Conservation (phyloP, 768 basidiomycete genomes). For the Rhizopogon roseolus region DNA sequence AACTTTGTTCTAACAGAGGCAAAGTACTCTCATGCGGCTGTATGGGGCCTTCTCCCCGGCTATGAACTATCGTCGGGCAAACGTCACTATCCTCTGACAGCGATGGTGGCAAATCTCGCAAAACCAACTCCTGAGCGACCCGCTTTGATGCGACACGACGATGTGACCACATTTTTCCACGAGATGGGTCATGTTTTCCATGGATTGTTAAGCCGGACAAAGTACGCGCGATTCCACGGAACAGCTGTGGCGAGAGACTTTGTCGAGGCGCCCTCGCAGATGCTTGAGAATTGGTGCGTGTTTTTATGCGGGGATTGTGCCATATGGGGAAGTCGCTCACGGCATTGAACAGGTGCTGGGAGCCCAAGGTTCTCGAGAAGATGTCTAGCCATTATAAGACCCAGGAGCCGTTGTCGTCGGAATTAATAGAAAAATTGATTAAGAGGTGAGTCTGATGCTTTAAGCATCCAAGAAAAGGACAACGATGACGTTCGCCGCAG, state of each 20-base stretch:
- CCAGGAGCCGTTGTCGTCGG: constrained; percentile 61
- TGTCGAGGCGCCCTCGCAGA: constrained; percentile 88
- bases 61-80: constrained; percentile 51
- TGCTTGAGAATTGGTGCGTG: constrained; percentile 83
- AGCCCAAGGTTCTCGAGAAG: constrained; percentile 65
- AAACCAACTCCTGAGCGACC: constrained; percentile 79
- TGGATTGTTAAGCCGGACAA: constrained; percentile 63
- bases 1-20: constrained; percentile 35
- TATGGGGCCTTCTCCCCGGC: constrained; percentile 73
- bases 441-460: constrained; percentile 48
- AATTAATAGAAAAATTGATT: constrained; percentile 76
- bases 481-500: constrained; percentile 22
- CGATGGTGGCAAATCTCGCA: constrained; percentile 90
- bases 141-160: constrained; percentile 82
- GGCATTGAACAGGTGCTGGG: constrained; percentile 59
- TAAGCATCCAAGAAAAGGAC: not conserved
- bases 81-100: constrained; percentile 67
- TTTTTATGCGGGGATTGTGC: not conserved
- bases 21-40: constrained; percentile 86
- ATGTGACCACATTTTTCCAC: constrained; percentile 90
- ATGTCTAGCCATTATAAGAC: constrained; percentile 79
- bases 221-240: constrained; percentile 77
- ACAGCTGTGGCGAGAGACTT: constrained; percentile 78
- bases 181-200: constrained; percentile 82
- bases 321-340: not conserved